Conservation (phyloP, 306 rosid species). For the Vachellia pachyceras region DNA sequence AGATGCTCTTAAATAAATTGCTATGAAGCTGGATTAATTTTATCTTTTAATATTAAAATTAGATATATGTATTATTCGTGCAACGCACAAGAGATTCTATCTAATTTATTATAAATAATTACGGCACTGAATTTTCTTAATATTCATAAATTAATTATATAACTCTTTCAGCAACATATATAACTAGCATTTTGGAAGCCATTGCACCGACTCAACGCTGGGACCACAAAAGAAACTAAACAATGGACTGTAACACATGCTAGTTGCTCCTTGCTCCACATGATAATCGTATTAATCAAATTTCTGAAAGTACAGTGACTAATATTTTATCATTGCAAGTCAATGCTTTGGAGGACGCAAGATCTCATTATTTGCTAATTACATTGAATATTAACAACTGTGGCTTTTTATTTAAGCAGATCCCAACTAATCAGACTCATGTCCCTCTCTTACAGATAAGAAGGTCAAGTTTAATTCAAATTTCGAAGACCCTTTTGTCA, state of each 20-base stretch:
- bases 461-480: slow-evolving; percentile 22
- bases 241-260: background rate
- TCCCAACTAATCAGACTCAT: slow-evolving; percentile 42
- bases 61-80: too few species aligned
- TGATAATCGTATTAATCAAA: background rate
- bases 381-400: background rate
- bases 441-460: slow-evolving; percentile 31
- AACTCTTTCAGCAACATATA: too few species aligned
- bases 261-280: background rate
- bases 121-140: too few species aligned
- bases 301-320: background rate
- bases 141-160: too few species aligned
- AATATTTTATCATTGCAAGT: background rate
- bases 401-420: background rate
- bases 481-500: slow-evolving; percentile 1
- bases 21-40: too few species aligned
- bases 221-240: background rate
- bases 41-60: too few species aligned
- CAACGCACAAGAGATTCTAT: too few species aligned
- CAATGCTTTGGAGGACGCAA: background rate
- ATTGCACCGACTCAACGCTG: background rate
- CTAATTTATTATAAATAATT: too few species aligned
- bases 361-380: slow-evolving; percentile 25
- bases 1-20: too few species aligned
- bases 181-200: background rate